These are phyloP conservation scores for Macrocybe gigantea DNA, from an alignment of 768 basidiomycete genomes.

Conservation along the genomic window DNA sequence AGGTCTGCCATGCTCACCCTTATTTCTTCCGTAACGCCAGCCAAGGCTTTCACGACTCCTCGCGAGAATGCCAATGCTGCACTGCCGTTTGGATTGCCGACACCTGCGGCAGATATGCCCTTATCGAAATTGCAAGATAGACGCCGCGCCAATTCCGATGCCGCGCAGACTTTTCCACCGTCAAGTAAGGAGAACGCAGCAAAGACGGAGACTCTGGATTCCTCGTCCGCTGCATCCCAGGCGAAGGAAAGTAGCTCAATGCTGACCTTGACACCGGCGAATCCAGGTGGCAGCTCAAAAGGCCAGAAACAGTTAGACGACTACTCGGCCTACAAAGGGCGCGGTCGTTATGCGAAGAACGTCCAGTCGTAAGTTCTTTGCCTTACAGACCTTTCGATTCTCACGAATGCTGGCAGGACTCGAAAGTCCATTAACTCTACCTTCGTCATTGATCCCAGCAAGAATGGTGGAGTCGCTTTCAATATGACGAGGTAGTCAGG, in stretches of 20 bases:
- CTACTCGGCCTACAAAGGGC: slow-evolving; percentile 49
- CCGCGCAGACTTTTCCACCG: too few species aligned
- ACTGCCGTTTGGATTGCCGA: too few species aligned
- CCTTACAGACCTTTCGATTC: neutral
- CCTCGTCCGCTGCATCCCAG: too few species aligned
- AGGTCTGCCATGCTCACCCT: too few species aligned
- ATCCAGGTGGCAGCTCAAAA: slow-evolving; percentile 9
- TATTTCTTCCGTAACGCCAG: too few species aligned
- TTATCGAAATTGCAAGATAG: too few species aligned
- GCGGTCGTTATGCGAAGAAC: slow-evolving; percentile 50
- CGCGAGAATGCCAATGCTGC: too few species aligned
- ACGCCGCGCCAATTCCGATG: too few species aligned
- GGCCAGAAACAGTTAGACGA: slow-evolving; percentile 23
- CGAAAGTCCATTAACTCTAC: slow-evolving; percentile 51
- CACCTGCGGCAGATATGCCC: too few species aligned
- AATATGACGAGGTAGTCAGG: slow-evolving; percentile 76
- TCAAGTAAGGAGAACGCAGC: too few species aligned
- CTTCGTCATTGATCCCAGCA: slow-evolving; percentile 60
- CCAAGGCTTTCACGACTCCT: too few species aligned
- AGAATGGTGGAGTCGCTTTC: slow-evolving; percentile 62
- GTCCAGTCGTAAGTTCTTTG: slow-evolving; percentile 16
- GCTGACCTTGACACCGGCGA: slow-evolving; percentile 16
- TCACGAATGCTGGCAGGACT: slow-evolving; percentile 11
- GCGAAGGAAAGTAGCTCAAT: neutral
- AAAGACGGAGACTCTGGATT: too few species aligned